A percentile compares a stretch with the other conserved stretches of the same genome.
Conservation (phyloP, 768 basidiomycete genomes). For the Cyathus striatus region DNA sequence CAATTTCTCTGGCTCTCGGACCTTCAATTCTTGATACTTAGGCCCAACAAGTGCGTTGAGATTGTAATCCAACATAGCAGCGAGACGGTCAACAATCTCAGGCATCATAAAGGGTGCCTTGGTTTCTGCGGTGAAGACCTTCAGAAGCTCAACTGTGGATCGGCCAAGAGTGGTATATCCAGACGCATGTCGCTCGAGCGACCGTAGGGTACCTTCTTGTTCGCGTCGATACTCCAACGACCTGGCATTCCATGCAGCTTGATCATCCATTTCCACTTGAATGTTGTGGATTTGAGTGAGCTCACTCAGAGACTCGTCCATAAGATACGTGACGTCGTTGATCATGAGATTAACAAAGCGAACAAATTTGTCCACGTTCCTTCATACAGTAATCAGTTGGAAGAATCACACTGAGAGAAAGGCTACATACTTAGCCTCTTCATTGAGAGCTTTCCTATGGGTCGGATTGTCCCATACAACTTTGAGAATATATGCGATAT, state of each 20-base stretch:
- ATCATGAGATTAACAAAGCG: constrained; percentile 97
- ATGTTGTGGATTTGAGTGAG: constrained; percentile 85
- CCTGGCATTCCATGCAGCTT: constrained; percentile 60
- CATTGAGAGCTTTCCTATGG: constrained; percentile 82
- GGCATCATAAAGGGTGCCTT: constrained; percentile 92
- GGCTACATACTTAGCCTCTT: constrained; percentile 62
- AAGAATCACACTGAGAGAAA: not conserved
- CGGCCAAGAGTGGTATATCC: constrained; percentile 84
- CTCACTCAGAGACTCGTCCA: constrained; percentile 92
- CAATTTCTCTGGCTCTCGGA: constrained; percentile 83
- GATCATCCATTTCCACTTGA: constrained; percentile 80
- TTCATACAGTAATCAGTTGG: constrained; percentile 19
- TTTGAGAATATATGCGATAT: constrained; percentile 84
- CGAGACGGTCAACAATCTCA: constrained; percentile 92
- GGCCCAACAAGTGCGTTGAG: constrained; percentile 87
- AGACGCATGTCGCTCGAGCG: constrained; percentile 80
- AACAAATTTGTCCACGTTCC: constrained; percentile 89
- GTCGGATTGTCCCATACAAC: constrained; percentile 87
- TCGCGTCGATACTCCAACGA: constrained; percentile 77
- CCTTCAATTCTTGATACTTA: constrained; percentile 78
- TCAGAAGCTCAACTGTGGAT: constrained; percentile 86
- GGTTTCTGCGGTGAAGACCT: constrained; percentile 88
- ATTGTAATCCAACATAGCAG: constrained; percentile 96
- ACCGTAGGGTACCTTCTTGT: constrained; percentile 68
- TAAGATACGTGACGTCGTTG: constrained; percentile 97